Evolutionary conservation across 1,139 yeast species (phyloP), one percentile per base, ranked within the genome.

Genomic region (Debaryomycetaceae sp.): DNA sequence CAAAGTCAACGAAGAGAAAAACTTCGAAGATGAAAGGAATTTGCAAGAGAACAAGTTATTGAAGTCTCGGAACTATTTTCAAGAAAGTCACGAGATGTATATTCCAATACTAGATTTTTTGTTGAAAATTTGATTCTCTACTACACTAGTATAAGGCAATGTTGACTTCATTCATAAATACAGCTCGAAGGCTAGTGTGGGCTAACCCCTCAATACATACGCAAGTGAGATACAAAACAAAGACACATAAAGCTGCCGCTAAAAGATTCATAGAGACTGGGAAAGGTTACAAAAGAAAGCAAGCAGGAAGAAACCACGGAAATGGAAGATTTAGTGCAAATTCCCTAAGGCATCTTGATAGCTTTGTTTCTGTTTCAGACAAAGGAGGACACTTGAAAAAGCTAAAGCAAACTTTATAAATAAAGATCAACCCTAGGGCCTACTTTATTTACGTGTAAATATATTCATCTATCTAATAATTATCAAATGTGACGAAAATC

Each of bases 271-370:
- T 87, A 63, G 83, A 81, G 55, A 82, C 85, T n/a, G 76, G 76
- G 4, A 60, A 62, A 40, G 75, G 74, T 31, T 62, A 62, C 57
- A 76, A 76, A 58, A 71, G 83, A 59, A 88, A 88, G 47, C 85
- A 82, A 56, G 87, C 95, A 20, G 95, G 96, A 8, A 80, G 96
- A 68, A 87, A 87, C 56, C 98, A 90, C 64, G 97, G 98, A 41
- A 90, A 89, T 58, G 89, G 91, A 4, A 93, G 96, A 24, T 90
- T 95, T 84, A 79, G 91, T 41, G 68, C 80, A 39, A 75, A 82
- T 45, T 73, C 83, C 6, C 68, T 89, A 54, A 75, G 78, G 37
- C 83, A 77, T 48, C 75, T 87, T 58, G 83, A 85, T 45, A 83
- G 85, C 5, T 83, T 81, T 44, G 80, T 80, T 4, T 63, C 72